Base-by-base conservation (phyloP, 345 rosid species). In the Dipteronia sinensis region DNA sequence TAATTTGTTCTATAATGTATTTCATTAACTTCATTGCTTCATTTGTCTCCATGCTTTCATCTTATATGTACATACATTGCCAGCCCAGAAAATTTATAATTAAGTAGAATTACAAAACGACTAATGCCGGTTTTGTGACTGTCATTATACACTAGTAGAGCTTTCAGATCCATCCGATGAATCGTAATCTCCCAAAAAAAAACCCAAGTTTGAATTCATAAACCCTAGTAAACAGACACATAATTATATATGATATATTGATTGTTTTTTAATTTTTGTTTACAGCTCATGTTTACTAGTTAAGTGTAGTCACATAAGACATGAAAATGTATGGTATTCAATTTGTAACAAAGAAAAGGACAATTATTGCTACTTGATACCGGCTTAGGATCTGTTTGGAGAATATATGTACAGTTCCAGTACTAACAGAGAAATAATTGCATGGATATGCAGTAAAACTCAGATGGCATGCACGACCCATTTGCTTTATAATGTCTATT, bases 1-100 rank as follows among this genome's bases (percentile, higher is more conserved):
- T 38, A 34, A 34, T 34, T 34, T 34, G 6, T 25, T 22, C 0
- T 64, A 22, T 58, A 56, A 10, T 9, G 22, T 58, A 66, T 22
- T 5, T 19, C 6, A 42, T 34, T 31, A 55, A 38, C 17, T 44
- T 38, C 1, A 27, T 27, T 55, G 23, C 3, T 58, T 46, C 65
- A 3, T 77, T 74, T 56, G 76, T 82, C 76, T 65, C 11, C 25
- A 53, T 69, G 72, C 72, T 75, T 56, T 77, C 72, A 51, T 62
- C 76, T 65, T 69, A 3, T 53, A 51, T 15, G 20, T 2, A 22
- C 27, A 59, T 49, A 27, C 64, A 72, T 58, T 55, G 75, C 65
- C 66, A 19, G 19, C 19, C 31, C 55, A 51, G 42, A 61, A 47
- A 7, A 3, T 51, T 70, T 51, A 7, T 59, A 6, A n/a, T 46